Percentiles rank a stretch among this genome's conserved stretches.
These are phyloP conservation scores for Cryptomeria japonica DNA, from an alignment of 75 land plant genomes.

Conservation along the genomic window DNA sequence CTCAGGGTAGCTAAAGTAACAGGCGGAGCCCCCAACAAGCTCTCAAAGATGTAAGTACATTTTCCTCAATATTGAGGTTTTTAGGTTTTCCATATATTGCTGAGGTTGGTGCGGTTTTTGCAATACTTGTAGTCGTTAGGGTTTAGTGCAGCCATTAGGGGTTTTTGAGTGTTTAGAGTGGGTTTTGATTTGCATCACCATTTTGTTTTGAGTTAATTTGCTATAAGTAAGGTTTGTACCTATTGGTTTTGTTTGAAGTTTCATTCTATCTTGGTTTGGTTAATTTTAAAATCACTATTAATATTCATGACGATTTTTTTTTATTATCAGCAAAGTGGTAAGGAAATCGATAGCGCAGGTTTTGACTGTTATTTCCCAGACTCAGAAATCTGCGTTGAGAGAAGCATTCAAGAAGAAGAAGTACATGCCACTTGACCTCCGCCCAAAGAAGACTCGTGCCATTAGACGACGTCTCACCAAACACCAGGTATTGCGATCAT, in stretches of 20 bases:
- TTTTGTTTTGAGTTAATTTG: too few species aligned
- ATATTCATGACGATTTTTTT: neutral
- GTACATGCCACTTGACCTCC: constrained; percentile 68
- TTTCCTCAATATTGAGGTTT: neutral
- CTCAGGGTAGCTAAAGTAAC: constrained; percentile 80
- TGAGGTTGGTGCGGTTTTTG: neutral
- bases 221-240: too few species aligned
- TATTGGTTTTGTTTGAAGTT: too few species aligned
- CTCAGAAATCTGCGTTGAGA: constrained; percentile 64
- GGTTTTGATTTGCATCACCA: too few species aligned
- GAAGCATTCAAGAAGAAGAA: constrained; percentile 73
- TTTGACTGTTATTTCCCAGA: constrained; percentile 78
- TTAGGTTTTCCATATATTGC: neutral
- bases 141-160: neutral
- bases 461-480: constrained; percentile 71
- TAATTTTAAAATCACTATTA: too few species aligned
- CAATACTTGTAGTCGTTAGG: neutral
- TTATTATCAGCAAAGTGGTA: constrained; percentile 74
- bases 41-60: constrained; percentile 65
- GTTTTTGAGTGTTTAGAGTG: too few species aligned
- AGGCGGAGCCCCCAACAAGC: constrained; percentile 84
- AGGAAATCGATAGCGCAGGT: constrained; percentile 78
- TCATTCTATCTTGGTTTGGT: neutral
- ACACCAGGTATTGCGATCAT: constrained; percentile 45
- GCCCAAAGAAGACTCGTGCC: constrained; percentile 86